Evolutionary conservation across 306 rosid genomes (phyloP), one percentile per base, ranked within the genome.

Genomic region (Vachellia collinsii): DNA sequence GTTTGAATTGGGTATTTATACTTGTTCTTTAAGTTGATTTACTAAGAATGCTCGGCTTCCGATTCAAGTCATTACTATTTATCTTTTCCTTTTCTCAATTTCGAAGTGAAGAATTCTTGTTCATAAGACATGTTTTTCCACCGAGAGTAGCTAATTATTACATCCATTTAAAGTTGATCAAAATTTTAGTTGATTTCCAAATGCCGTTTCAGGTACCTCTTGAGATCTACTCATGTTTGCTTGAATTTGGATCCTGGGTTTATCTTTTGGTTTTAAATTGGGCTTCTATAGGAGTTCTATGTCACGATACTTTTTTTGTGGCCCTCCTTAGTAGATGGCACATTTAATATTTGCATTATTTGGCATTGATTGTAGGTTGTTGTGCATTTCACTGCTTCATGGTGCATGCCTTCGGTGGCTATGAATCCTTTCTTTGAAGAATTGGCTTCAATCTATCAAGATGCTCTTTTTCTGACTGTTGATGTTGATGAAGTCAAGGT

Each of bases 361-460:
- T 84, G 76, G 81, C 58, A 34, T 80, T 64, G 67, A 72, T 84
- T 44, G 53, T 81, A 95, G 99, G 63, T 95, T 88, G 88, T 88
- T 74, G 96, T 84, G 54, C 99, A 95, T 81, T 95, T 95, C 84
- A 86, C 90, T 84, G 97, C 98, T 80, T 87, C 96, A 42, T 95
- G 99, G 98, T 95, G 99, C 85, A 88, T 95, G 88, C 99, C 98
- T 77, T 95, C 98, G 29, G 97, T 95, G 80, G 96, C 90, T 76
- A 95, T 95, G 99, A 84, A 63, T 78, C 87, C 98, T 1, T 38
- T 86, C 66, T 89, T 93, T 79, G 93, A 95, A 64, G 97, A 93
- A 56, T 8, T 93, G 77, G 93, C 98, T 80, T 79, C 82, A n/a
- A 80, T 14, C 79, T 86, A 87, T 88, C 85, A 86, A 38, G 92